phyloP scores from a whole-genome alignment of 140 eudicot genomes.

The Oenanthe javanica region DNA sequence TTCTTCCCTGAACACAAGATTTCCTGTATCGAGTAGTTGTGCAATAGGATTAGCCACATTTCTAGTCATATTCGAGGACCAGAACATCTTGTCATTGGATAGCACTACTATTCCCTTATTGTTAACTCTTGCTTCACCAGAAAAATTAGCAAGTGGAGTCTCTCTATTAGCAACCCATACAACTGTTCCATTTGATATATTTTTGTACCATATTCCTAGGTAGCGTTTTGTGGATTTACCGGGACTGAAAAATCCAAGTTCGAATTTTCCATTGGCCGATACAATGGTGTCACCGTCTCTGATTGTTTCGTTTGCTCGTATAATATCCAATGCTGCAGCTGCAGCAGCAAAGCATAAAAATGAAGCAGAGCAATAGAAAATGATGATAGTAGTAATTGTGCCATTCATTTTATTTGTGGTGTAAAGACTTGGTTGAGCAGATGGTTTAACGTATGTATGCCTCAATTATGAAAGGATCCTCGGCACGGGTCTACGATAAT shows the following conservation, averaged over 20 bases:
- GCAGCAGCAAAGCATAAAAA: not conserved
- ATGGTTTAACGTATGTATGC: not conserved
- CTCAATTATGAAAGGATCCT: too few species aligned
- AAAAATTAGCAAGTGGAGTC: too few species aligned
- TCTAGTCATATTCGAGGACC: too few species aligned
- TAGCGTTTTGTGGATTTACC: not conserved
- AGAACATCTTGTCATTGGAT: too few species aligned
- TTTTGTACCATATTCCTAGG: not conserved
- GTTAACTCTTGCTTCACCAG: too few species aligned
- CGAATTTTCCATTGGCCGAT: not conserved
- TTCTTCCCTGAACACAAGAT: too few species aligned
- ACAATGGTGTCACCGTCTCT: not conserved
- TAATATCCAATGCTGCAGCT: not conserved
- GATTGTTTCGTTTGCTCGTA: not conserved
- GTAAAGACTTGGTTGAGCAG: not conserved
- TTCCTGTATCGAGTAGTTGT: too few species aligned
- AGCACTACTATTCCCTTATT: too few species aligned
- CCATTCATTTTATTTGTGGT: not conserved
- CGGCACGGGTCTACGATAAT: too few species aligned
- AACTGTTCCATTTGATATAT: not conserved
- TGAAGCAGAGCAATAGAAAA: not conserved
- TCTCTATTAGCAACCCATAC: too few species aligned
- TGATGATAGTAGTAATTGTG: not conserved
- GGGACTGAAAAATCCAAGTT: constrained; percentile 1
- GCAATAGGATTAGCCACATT: too few species aligned